Base-by-base conservation (phyloP, 106 monocot species). In the Apostasia shenzhenica region DNA sequence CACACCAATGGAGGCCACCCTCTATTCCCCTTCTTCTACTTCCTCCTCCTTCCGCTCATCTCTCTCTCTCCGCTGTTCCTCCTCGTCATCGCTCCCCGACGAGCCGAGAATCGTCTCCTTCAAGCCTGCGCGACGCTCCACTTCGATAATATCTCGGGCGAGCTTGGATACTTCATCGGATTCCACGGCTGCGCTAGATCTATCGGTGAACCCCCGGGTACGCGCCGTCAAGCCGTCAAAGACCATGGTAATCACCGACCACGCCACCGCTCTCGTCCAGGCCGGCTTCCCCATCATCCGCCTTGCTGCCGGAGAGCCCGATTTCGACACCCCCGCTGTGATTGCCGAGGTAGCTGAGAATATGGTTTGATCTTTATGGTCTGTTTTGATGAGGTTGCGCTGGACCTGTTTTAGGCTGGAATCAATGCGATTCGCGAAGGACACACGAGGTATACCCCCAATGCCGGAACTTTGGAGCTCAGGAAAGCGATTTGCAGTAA, bases 191-290 rank as follows among this genome's bases (percentile, higher is more conserved):
- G 41, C 79, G 1, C 68, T 91, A 11, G 95, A 95, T 76, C 26
- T 64, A 0, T 65, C 89, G 8, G 82, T 95, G 56, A 92, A 82
- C 54, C 95, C 95, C n/a, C 80, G 86, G 57, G 95, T 84, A n/a
- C 86, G 48, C 59, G 73, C 95, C 40, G 55, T 95, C 2, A 91
- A 91, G 55, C 95, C 95, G 1, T 97, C 95, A 3, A 97, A 97
- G 77, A 97, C 95, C 11, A 89, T 97, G 86, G 89, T 89, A 37
- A 97, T 97, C 68, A 85, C 89, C 5, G 95, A 97, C 70, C 86
- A 81, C 50, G 95, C 95, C 49, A 92, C 92, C 26, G 86, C 95
- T 13, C 95, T 97, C 54, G 81, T 76, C 9, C 92, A 84, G 81
- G 75, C 95, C 44, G 95, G 95, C 2, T 89, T 97, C 47, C 92